Conservation (phyloP, 2,329 filamentous ascomycete genomes). For the Clarireedia homoeocarpa region DNA sequence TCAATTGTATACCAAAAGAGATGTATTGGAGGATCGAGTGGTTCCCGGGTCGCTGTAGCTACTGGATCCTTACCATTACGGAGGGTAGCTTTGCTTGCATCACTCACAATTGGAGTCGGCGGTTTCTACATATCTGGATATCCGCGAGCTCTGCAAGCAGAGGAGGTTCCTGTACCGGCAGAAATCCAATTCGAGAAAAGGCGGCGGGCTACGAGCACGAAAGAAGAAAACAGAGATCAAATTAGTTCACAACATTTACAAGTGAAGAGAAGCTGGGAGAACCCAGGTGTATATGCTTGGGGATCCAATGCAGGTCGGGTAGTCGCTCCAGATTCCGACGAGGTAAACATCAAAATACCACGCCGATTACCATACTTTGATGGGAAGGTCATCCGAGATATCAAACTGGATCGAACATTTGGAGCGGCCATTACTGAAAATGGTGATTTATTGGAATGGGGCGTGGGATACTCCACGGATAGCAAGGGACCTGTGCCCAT, state of each 20-base stretch:
- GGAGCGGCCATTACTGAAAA: conserved; percentile 82
- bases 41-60: conserved; percentile 12
- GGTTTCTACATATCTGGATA: conserved; percentile 21
- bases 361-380: conserved; percentile 76
- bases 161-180: conserved; percentile 31
- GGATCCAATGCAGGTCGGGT: conserved; percentile 80
- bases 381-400: conserved; percentile 71
- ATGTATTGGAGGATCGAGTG: conserved; percentile 16
- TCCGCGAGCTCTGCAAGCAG: conserved; percentile 22
- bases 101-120: conserved; percentile 20
- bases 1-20: conserved; percentile 13
- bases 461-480: conserved; percentile 61
- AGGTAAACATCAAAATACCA: conserved; percentile 71
- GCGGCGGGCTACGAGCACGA: conserved; percentile 47
- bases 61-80: conserved; percentile 10
- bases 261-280: conserved; percentile 72
- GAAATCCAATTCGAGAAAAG: conserved; percentile 62
- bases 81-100: conserved; percentile 17
- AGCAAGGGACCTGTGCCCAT: conserved; percentile 60
- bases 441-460: conserved; percentile 91
- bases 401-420: conserved; percentile 76
- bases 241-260: conserved; percentile 83
- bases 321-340: conserved; percentile 75
- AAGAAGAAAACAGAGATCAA: conserved; percentile 66
- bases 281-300: conserved; percentile 90